Evolutionary conservation across 805 yeast genomes (phyloP).

Genomic region (Wickerhamomyces chambardii): DNA sequence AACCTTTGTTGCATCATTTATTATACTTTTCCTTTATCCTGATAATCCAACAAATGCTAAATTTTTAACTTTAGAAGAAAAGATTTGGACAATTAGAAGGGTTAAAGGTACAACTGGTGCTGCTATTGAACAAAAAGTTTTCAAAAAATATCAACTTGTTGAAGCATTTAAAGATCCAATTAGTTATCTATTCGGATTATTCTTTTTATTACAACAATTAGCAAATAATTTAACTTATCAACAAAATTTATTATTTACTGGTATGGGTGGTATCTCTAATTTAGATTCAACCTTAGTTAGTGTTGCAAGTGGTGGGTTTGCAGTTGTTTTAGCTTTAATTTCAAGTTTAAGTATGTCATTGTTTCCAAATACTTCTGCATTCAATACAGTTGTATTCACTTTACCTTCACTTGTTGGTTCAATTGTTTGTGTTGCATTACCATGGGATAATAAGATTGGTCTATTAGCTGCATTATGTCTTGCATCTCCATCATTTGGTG

Average conservation of each 20-base stretch:
- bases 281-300: slow-evolving; percentile 42
- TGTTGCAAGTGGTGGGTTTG: slow-evolving; percentile 44
- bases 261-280: slow-evolving; percentile 33
- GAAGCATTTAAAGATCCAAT: slow-evolving; percentile 37
- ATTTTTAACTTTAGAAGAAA: slow-evolving; percentile 39
- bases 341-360: slow-evolving; percentile 25
- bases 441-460: slow-evolving; percentile 35
- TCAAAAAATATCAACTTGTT: slow-evolving; percentile 31
- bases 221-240: slow-evolving; percentile 48
- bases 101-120: slow-evolving; percentile 27
- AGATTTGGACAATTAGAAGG: slow-evolving; percentile 38
- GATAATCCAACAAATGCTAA: slow-evolving; percentile 45
- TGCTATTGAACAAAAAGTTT: slow-evolving; percentile 32
- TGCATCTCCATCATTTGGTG: slow-evolving; percentile 36
- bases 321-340: slow-evolving; percentile 28
- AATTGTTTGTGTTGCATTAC: slow-evolving; percentile 34
- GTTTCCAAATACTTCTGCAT: slow-evolving; percentile 28
- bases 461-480: slow-evolving; percentile 37
- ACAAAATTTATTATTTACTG: slow-evolving; percentile 36
- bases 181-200: slow-evolving; percentile 24
- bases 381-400: slow-evolving; percentile 26
- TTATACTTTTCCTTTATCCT: slow-evolving; percentile 36
- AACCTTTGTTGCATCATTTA: slow-evolving; percentile 30
- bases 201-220: slow-evolving; percentile 34
- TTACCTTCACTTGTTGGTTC: slow-evolving; percentile 36